Evolutionary conservation across 139 green algal species (phyloP).

Genomic region (Spirogloea muscicola): DNA sequence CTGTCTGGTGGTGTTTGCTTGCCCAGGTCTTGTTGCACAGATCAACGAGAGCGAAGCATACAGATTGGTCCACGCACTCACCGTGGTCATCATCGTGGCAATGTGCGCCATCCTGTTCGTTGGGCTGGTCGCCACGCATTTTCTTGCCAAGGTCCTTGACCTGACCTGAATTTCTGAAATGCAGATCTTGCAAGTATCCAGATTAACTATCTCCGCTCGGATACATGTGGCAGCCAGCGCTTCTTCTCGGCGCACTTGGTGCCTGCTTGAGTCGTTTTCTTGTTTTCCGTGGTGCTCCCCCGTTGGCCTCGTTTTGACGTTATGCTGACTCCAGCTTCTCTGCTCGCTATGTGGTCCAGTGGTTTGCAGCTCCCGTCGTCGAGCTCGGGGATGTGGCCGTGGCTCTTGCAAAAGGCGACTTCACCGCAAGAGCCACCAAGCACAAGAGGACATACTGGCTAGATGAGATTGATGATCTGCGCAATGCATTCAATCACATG

Average conservation of each 20-base stretch:
- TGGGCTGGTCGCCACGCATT: not conserved
- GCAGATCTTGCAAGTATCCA: not conserved
- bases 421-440: not conserved
- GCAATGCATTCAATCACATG: slow-evolving; percentile 32
- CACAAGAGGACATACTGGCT: not conserved
- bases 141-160: not conserved
- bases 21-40: not conserved
- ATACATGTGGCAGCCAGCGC: not conserved
- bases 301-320: too few relatives aligned
- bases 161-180: not conserved
- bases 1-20: too few relatives aligned
- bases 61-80: not conserved
- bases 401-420: slow-evolving; percentile 14
- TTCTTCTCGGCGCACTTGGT: not conserved
- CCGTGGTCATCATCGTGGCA: not conserved
- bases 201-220: not conserved
- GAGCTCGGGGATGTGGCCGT: slow-evolving; percentile 2
- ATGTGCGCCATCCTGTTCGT: not conserved
- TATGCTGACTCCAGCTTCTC: too few relatives aligned
- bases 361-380: slow-evolving; percentile 13
- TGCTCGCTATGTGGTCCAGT: too few relatives aligned
- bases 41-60: slow-evolving; percentile 2
- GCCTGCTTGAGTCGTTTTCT: too few relatives aligned
- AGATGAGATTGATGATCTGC: slow-evolving; percentile 24
- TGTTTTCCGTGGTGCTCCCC: too few relatives aligned